Evolutionary conservation across 441 rosid species (phyloP).

Genomic region (Melianthus villosus): DNA sequence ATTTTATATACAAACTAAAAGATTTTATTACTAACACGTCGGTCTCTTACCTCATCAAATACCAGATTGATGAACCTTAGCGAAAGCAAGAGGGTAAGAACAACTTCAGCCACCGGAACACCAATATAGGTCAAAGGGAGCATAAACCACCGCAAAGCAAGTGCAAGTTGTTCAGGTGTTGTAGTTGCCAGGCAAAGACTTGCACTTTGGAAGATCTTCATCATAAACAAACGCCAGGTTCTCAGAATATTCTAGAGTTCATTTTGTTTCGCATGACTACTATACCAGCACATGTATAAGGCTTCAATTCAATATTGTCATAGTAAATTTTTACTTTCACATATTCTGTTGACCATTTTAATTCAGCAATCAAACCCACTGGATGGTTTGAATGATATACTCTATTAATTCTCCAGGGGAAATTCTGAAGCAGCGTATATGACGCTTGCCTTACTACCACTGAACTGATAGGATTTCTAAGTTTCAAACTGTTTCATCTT

Average conservation of each 20-base stretch:
- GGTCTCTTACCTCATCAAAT: conserved; percentile 60
- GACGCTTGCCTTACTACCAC: too few relatives aligned
- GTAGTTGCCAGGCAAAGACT: conserved; percentile 86
- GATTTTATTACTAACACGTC: background rate
- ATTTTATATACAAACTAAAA: too few relatives aligned
- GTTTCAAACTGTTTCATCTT: too few relatives aligned
- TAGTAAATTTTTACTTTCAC: too few relatives aligned
- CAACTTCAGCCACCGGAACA: conserved; percentile 75
- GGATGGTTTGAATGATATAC: too few relatives aligned
- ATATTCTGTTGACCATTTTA: too few relatives aligned
- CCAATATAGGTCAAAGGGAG: conserved; percentile 52
- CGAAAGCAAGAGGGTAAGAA: conserved; percentile 77
- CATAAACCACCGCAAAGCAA: conserved; percentile 72
- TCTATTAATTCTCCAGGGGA: too few relatives aligned
- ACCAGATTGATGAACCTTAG: conserved; percentile 78
- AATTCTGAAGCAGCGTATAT: too few relatives aligned
- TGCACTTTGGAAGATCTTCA: conserved; percentile 81
- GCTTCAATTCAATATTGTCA: too few relatives aligned
- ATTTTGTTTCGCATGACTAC: conserved; percentile 1
- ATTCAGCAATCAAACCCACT: too few relatives aligned
- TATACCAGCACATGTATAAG: background rate
- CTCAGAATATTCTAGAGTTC: conserved; percentile 13
- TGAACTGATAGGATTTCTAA: too few relatives aligned
- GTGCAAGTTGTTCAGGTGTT: conserved; percentile 80
- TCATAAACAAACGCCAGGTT: conserved; percentile 9